Evolutionary conservation across 441 rosid species (phyloP), one percentile per base, ranked within the genome.

Genomic region (Capsella rubella): DNA sequence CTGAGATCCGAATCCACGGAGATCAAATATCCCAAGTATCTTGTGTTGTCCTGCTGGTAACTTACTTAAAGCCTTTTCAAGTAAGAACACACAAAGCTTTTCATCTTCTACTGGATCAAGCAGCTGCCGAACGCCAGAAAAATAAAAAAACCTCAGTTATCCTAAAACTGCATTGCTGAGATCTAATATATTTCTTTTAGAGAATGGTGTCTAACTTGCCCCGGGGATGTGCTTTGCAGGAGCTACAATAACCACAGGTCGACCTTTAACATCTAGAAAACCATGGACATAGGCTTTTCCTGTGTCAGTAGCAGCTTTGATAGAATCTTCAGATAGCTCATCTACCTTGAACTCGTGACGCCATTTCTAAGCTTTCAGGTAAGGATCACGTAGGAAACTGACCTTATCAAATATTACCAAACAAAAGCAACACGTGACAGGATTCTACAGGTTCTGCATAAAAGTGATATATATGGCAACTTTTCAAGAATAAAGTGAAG

Each of bases 201-300:
- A 8, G 42, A 55, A 35, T 21, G 42, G 50, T 47, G 34, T 15
- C 55, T 72, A 62, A 84, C 94, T 85, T 87, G 86, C 98, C 8
- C 74, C 81, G 63, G 97, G 92, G 59, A 83, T 69, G 83, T 95
- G 98, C 82, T 89, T 93, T 52, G 96, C 85, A 21, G 95, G 87
- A 78, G 84, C 92, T 80, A 91, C 97, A 61, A 90, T 50, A 72
- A 95, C 95, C 72, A 95, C 97, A 27, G 97, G 97, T 73, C 90
- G 80, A 42, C 63, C 84, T 69, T 82, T 77, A 8, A 87, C 79
- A 80, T 91, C 99, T 67, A 87, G 83, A 78, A 50, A 89, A 66
- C 85, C 91, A 70, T 91, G 98, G 55, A 93, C 90, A 78, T 75
- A 90, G 16, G 90, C 80, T 81, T 93, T 95, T 80, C 98, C 98